Percentiles rank a stretch among this genome's conserved stretches.
Evolutionary conservation across 164 flowering plant genomes (phyloP).

Genomic region (Aristolochia californica): DNA sequence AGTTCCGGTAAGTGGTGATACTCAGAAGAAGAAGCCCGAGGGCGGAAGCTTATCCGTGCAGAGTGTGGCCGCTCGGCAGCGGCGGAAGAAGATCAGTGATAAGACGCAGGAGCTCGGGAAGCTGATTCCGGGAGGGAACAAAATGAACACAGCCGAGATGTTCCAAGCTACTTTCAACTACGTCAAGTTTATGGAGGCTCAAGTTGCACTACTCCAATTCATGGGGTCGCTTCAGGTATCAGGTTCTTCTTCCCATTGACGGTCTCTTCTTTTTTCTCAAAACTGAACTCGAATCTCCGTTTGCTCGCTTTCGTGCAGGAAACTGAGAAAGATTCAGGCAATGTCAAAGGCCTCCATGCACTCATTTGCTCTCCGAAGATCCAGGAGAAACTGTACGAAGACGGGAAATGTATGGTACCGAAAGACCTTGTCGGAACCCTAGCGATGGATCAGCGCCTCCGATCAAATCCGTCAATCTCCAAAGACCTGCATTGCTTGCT

Average conservation of each 20-base stretch:
- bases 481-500: constrained; percentile 2
- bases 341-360: constrained; percentile 12
- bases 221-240: too few species aligned
- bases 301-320: constrained; percentile 31
- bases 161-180: constrained; percentile 68
- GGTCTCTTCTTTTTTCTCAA: too few species aligned
- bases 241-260: too few species aligned
- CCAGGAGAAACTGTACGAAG: constrained; percentile 53
- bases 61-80: constrained; percentile 73
- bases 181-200: constrained; percentile 69
- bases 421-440: constrained; percentile 16
- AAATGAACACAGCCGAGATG: constrained; percentile 92
- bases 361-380: constrained; percentile 29
- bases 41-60: constrained; percentile 37
- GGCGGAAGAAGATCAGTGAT: constrained; percentile 79
- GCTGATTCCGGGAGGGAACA: constrained; percentile 74
- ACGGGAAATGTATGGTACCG: constrained; percentile 55
- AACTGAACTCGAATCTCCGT: too few species aligned
- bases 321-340: not conserved
- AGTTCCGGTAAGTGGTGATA: too few species aligned
- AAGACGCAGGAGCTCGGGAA: constrained; percentile 85
- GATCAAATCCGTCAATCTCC: constrained; percentile 11
- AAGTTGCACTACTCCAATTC: constrained; percentile 43
- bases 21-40: constrained; percentile 5
- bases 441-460: constrained; percentile 14